These are phyloP conservation scores for Leishmania amazonensis DNA, from an alignment of 208 protist genomes.

Conservation along the genomic window DNA sequence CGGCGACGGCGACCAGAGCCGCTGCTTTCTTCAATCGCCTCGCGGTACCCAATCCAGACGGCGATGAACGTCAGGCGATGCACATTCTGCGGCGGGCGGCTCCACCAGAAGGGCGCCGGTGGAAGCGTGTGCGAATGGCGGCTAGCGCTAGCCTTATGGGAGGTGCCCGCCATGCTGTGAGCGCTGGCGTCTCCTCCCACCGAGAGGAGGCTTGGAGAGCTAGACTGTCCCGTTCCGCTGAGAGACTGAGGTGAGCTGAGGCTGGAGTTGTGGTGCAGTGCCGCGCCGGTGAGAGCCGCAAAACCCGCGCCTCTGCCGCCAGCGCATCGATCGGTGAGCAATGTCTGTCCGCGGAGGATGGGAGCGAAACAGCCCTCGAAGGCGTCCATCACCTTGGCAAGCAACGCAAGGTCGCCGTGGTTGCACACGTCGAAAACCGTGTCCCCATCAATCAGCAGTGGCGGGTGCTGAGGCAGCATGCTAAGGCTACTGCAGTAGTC, in stretches of 20 bases:
- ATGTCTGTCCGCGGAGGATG: constrained; percentile 51
- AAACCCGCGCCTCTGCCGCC: background rate
- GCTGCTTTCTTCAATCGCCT: constrained; percentile 40
- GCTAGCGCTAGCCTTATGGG: constrained; percentile 15
- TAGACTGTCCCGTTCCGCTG: background rate
- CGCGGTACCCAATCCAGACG: constrained; percentile 56
- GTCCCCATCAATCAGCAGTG: constrained; percentile 41
- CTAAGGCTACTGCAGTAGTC: constrained; percentile 36
- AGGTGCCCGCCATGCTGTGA: constrained; percentile 6
- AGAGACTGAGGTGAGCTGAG: constrained; percentile 25
- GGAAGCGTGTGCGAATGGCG: constrained; percentile 15
- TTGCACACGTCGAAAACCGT: constrained; percentile 52
- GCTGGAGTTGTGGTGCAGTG: constrained; percentile 5
- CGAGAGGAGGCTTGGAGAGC: background rate
- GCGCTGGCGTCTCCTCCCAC: constrained; percentile 19
- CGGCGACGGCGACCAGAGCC: constrained; percentile 46
- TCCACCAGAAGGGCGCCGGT: constrained; percentile 50
- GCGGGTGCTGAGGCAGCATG: constrained; percentile 37
- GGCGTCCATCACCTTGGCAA: constrained; percentile 40
- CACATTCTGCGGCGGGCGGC: constrained; percentile 65
- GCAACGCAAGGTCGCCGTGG: constrained; percentile 45
- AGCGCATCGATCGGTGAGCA: constrained; percentile 33
- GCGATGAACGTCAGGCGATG: constrained; percentile 61
- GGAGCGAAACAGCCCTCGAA: constrained; percentile 65
- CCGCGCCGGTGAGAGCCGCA: background rate